phyloP scores from a whole-genome alignment of 495 filamentous ascomycete species.

The Baudoinia panamericana region DNA sequence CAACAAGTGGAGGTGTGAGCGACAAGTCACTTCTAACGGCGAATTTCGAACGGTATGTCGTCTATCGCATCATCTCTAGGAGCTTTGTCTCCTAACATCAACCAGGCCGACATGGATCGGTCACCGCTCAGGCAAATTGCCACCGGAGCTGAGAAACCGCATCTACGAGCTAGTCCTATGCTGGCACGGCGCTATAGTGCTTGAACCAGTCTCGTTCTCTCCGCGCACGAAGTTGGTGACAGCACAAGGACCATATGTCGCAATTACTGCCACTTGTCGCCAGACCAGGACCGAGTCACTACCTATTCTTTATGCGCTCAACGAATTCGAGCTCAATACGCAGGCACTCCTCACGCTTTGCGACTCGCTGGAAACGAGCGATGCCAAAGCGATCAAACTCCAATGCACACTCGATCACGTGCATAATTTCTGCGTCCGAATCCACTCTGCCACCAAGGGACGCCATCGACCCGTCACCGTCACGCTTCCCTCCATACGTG shows the following conservation, averaged over 20 bases:
- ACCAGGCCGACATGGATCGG: neutral
- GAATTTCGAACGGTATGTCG: neutral
- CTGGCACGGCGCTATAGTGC: neutral
- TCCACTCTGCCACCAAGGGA: too few species aligned
- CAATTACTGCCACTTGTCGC: neutral
- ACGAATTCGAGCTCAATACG: neutral
- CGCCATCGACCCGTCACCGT: too few species aligned
- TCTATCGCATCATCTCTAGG: neutral
- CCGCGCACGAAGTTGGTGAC: too few species aligned
- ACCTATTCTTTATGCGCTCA: conserved; percentile 1
- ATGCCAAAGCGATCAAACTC: too few species aligned
- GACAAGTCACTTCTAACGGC: too few species aligned
- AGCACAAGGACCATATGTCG: neutral
- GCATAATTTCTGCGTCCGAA: too few species aligned
- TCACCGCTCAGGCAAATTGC: neutral
- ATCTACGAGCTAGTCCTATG: conserved; percentile 1
- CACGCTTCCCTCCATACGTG: too few species aligned
- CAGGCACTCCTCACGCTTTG: too few species aligned
- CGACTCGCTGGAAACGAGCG: too few species aligned
- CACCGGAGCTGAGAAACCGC: neutral
- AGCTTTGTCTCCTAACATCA: neutral
- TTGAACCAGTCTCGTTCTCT: too few species aligned
- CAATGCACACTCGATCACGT: too few species aligned
- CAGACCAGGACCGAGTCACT: neutral
- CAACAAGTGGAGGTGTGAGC: too few species aligned